Percentiles rank a stretch among this genome's conserved stretches.
Conservation (phyloP, 225 moss, liverwort and hornwort genomes). For the Anthoceros angustus region DNA sequence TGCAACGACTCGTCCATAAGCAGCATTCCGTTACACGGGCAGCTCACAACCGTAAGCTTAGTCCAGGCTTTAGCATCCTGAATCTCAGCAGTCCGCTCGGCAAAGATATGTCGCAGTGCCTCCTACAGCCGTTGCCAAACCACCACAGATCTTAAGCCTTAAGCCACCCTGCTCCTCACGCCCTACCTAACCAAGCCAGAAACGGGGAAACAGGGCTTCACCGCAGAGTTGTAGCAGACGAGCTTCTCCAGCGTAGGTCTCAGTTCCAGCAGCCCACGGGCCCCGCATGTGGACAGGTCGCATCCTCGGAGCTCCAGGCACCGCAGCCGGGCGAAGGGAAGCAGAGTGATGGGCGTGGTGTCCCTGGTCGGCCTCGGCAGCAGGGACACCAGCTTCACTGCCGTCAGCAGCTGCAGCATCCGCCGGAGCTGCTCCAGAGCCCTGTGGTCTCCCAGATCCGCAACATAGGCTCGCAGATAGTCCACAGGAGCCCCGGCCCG, state of each 20-base stretch:
- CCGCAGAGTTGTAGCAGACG: slow-evolving; percentile 71
- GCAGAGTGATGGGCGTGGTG: slow-evolving; percentile 61
- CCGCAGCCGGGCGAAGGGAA: slow-evolving; percentile 56
- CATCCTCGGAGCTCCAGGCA: slow-evolving; percentile 85
- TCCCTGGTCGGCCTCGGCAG: slow-evolving; percentile 48
- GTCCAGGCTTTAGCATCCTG: slow-evolving; percentile 71
- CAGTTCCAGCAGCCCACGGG: slow-evolving; percentile 77
- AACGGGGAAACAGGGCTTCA: slow-evolving; percentile 15
- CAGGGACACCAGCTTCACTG: slow-evolving; percentile 60
- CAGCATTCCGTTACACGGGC: slow-evolving; percentile 68
- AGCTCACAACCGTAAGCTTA: slow-evolving; percentile 59
- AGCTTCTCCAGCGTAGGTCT: slow-evolving; percentile 79
- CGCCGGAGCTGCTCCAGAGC: slow-evolving; percentile 83
- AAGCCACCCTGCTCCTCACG: slow-evolving; percentile 5
- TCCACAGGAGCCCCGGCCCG: slow-evolving; percentile 84
- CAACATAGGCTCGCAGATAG: slow-evolving; percentile 82
- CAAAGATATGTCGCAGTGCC: slow-evolving; percentile 88
- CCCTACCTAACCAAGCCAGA: not conserved
- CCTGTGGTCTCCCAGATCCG: slow-evolving; percentile 88
- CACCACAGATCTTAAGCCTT: not conserved
- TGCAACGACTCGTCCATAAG: slow-evolving; percentile 96
- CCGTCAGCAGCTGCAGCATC: slow-evolving; percentile 49
- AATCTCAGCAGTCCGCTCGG: slow-evolving; percentile 86
- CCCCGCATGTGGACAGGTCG: slow-evolving; percentile 77
- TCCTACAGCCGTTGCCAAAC: slow-evolving; percentile 33